Conservation (phyloP, 768 basidiomycete species). For the Tricholoma terreum region DNA sequence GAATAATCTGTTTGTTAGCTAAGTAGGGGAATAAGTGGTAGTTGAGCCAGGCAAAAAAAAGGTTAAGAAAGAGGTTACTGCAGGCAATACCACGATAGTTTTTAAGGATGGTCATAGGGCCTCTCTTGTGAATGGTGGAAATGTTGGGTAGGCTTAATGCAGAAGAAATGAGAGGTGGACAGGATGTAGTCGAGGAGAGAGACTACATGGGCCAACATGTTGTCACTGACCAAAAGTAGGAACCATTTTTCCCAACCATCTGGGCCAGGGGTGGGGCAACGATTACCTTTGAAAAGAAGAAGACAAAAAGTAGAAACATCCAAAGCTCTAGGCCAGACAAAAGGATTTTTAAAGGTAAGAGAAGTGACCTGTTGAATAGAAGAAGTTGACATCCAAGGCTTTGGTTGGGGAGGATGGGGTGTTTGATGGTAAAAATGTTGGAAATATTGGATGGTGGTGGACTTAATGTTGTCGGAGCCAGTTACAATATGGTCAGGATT, state of each 20-base stretch:
- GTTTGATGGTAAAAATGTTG: background rate
- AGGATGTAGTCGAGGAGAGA: slow-evolving; percentile 11
- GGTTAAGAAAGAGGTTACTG: slow-evolving; percentile 24
- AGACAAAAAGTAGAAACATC: slow-evolving; percentile 4
- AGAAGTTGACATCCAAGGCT: background rate
- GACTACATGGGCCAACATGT: slow-evolving; percentile 19
- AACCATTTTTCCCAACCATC: too few relatives aligned
- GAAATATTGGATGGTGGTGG: background rate
- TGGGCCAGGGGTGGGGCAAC: slow-evolving; percentile 26
- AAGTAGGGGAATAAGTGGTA: slow-evolving; percentile 19
- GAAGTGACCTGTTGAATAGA: background rate
- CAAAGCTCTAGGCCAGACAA: background rate
- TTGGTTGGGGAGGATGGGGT: background rate
- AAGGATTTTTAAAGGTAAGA: slow-evolving; percentile 6
- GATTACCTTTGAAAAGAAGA: slow-evolving; percentile 24
- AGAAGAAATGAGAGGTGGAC: slow-evolving; percentile 20
- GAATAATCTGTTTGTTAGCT: slow-evolving; percentile 17
- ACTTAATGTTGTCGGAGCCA: background rate
- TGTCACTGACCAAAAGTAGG: slow-evolving; percentile 20
- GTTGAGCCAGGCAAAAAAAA: slow-evolving; percentile 33
- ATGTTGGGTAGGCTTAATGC: slow-evolving; percentile 22
- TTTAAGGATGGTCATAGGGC: slow-evolving; percentile 16
- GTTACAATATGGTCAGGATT: too few relatives aligned
- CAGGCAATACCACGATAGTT: slow-evolving; percentile 28
- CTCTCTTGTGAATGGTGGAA: slow-evolving; percentile 27